A percentile compares a stretch with the other conserved stretches of the same genome.
phyloP scores from a whole-genome alignment of 306 rosid species.

The Senna siamea region DNA sequence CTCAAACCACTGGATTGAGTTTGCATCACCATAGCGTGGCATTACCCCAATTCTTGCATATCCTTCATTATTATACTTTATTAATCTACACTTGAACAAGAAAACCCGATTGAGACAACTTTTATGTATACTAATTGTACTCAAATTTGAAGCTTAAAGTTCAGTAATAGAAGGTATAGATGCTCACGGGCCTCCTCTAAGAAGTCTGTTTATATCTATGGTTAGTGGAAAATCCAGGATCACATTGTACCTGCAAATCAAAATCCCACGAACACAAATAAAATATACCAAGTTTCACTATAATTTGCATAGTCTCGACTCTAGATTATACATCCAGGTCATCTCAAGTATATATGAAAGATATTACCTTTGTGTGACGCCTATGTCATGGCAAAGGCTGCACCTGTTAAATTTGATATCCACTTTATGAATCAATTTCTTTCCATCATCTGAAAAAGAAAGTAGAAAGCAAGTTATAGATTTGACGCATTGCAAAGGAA shows the following conservation, averaged over 20 bases:
- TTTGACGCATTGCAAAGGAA: not conserved
- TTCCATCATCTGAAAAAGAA: constrained; percentile 52
- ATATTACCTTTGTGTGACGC: constrained; percentile 50
- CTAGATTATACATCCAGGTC: not conserved
- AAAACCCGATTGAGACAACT: not conserved
- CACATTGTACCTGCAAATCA: constrained; percentile 48
- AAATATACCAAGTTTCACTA: not conserved
- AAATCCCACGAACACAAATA: not conserved
- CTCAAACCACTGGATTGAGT: constrained; percentile 54
- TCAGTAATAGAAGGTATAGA: not conserved
- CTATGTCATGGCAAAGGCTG: constrained; percentile 57
- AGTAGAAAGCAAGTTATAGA: not conserved
- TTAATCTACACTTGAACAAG: constrained; percentile 36
- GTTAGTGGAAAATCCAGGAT: constrained; percentile 59
- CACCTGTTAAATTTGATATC: constrained; percentile 50
- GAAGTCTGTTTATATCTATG: constrained; percentile 48
- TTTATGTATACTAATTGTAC: not conserved
- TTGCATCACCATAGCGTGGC: constrained; percentile 57
- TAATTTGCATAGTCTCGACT: not conserved
- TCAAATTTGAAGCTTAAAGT: not conserved
- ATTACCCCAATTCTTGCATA: constrained; percentile 56
- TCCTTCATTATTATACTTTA: constrained; percentile 40
- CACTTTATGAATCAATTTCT: constrained; percentile 42
- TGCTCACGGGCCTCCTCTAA: constrained; percentile 60
- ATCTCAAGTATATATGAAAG: not conserved